These are phyloP conservation scores for Quercus tomentella DNA, from an alignment of 331 rosid genomes.

Conservation along the genomic window DNA sequence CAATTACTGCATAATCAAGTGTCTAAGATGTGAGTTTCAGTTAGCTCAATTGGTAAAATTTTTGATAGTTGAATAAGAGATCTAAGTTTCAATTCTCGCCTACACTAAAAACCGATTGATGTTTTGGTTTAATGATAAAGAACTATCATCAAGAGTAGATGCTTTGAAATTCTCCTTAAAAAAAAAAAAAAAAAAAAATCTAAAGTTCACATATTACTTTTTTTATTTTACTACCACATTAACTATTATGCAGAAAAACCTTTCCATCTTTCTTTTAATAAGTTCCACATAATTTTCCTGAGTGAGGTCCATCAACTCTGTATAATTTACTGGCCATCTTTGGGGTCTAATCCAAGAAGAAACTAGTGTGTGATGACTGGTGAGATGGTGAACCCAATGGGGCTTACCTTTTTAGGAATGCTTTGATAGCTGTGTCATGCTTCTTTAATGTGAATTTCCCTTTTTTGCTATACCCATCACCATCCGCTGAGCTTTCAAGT, in stretches of 20 bases:
- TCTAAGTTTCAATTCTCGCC: fast-evolving
- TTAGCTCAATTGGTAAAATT: fast-evolving
- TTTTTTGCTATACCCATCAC: slow-evolving; percentile 23
- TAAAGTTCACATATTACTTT: no score
- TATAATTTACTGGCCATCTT: slow-evolving; percentile 1
- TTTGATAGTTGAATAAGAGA: no score
- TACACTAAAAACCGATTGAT: fast-evolving
- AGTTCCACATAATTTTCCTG: slow-evolving; percentile 14
- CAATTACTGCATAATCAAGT: no score
- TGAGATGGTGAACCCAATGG: slow-evolving; percentile 16
- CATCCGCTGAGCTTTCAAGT: slow-evolving; percentile 30
- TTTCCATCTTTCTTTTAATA: not conserved
- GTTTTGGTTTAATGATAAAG: fast-evolving
- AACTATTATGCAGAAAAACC: no score
- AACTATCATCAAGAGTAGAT: fast-evolving
- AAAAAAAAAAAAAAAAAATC: no score
- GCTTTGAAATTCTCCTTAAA: no score
- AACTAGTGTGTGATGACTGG: not conserved
- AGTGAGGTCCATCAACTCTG: slow-evolving; percentile 23
- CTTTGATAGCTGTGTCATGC: slow-evolving; percentile 26
- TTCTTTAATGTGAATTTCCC: slow-evolving; percentile 33
- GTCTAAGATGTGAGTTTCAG: fast-evolving
- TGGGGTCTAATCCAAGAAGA: slow-evolving; percentile 20
- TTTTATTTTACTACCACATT: no score
- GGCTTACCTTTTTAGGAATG: slow-evolving; percentile 32